Base-by-base conservation (phyloP, 495 filamentous ascomycete species). In the Aspergillus mulundensis region DNA sequence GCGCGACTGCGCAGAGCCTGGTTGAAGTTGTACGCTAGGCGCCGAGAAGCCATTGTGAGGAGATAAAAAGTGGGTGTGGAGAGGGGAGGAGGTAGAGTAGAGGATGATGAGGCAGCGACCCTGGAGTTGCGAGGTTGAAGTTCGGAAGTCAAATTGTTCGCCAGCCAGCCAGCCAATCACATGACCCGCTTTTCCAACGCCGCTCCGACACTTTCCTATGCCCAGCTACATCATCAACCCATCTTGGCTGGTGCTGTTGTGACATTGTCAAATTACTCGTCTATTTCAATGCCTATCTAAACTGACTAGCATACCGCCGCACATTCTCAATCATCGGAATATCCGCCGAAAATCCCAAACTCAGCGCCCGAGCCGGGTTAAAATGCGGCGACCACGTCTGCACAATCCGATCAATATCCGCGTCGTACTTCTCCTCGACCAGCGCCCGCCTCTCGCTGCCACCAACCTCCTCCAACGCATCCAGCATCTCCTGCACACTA, bases 1-100 rank as follows among this genome's bases (percentile, higher is more conserved):
- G 87, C 82, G 70, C 87, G 88, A 77, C 75, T 87, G 77, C 89
- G 89, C 75, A 95, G 80, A 77, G 87, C 86, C 81, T 89, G 84
- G 74, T 90, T 82, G 62, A 97, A 81, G 78, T 88, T 92, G 63
- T 91, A 80, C 70, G 91, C 91, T 73, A 97, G 82, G 81, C 89
- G 88, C 83, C 90, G 83, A 70, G 92, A 95, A 79, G 91, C 91
- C 92, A 97, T 97, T 80, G 80, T 71, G 68, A 67, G 55, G 49
- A 32, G 54, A 59, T 56, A 61, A 55, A 56, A 51, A 58, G 61
- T 59, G 40, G 47, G 43, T 52, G 58, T 49, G 61, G 60, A 61
- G 67, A 53, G 64, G 55, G 60, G 60, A 63, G 61, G 61, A 61
- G 57, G 60, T 60, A 61, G 65, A 66, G 66, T 68, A 67, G 61